phyloP scores from a whole-genome alignment of 768 basidiomycete genomes.

The Wakefieldia striispora region DNA sequence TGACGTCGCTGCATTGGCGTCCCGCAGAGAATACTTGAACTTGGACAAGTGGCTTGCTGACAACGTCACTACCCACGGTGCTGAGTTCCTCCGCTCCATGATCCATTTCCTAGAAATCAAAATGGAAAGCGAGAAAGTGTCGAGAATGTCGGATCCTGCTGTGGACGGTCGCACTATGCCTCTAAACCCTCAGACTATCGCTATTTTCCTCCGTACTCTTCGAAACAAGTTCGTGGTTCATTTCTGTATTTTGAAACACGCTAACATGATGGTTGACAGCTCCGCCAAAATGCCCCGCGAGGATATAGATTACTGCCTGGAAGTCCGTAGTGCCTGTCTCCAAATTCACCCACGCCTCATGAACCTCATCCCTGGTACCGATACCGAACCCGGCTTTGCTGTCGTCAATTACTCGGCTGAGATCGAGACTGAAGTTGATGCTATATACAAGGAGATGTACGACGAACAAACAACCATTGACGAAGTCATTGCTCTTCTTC shows the following conservation, averaged over 20 bases:
- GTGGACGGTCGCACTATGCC: slow-evolving; percentile 81
- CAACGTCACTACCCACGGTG: slow-evolving; percentile 77
- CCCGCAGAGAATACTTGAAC: slow-evolving; percentile 90
- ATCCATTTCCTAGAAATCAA: slow-evolving; percentile 90
- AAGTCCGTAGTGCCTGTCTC: slow-evolving; percentile 89
- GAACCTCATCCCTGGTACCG: slow-evolving; percentile 83
- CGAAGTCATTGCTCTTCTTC: slow-evolving; percentile 86
- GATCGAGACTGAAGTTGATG: slow-evolving; percentile 90
- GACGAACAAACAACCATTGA: slow-evolving; percentile 93
- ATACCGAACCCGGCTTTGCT: slow-evolving; percentile 86
- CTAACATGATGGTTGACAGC: slow-evolving; percentile 37
- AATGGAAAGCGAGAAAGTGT: slow-evolving; percentile 83
- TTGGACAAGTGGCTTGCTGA: slow-evolving; percentile 96
- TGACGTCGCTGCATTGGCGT: slow-evolving; percentile 92
- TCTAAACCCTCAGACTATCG: slow-evolving; percentile 83
- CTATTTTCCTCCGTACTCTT: slow-evolving; percentile 88
- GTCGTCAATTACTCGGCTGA: slow-evolving; percentile 87
- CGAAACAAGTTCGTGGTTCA: slow-evolving; percentile 65
- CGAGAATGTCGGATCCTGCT: slow-evolving; percentile 73
- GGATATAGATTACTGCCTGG: slow-evolving; percentile 83
- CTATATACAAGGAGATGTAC: slow-evolving; percentile 98
- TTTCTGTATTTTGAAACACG: background rate
- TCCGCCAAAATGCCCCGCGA: slow-evolving; percentile 70
- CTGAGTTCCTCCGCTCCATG: slow-evolving; percentile 83
- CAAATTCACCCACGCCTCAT: slow-evolving; percentile 96